Evolutionary conservation across 2,329 filamentous ascomycete species (phyloP).

Genomic region (Claviceps quebecensis): DNA sequence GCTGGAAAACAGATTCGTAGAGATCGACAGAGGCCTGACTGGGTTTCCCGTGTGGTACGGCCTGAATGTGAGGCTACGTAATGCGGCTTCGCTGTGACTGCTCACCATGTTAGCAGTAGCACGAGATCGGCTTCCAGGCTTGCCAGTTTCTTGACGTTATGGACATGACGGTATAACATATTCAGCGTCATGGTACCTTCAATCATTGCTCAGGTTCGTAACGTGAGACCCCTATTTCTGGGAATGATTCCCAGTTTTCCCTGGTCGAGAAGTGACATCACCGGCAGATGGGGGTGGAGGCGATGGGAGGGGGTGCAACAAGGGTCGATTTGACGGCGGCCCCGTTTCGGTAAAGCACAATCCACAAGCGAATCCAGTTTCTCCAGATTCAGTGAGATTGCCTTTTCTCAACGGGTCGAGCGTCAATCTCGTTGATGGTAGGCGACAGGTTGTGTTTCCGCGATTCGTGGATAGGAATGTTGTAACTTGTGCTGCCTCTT

Average conservation of each 20-base stretch:
- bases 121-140: too few relatives aligned
- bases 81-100: too few relatives aligned
- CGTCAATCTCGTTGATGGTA: neutral
- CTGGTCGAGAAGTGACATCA: conserved; percentile 2
- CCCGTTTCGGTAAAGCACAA: conserved; percentile 1
- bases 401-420: neutral
- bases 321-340: neutral
- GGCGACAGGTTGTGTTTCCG: neutral
- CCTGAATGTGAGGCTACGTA: too few relatives aligned
- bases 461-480: neutral
- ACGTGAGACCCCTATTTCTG: neutral
- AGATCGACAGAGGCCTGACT: too few relatives aligned
- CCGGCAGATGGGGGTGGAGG: neutral
- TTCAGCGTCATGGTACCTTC: too few relatives aligned
- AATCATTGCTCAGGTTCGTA: too few relatives aligned
- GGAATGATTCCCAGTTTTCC: neutral
- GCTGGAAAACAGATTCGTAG: too few relatives aligned
- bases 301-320: neutral
- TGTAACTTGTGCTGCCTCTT: neutral
- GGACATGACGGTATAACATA: too few relatives aligned
- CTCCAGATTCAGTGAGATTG: neutral
- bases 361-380: neutral
- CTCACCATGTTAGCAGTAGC: too few relatives aligned
- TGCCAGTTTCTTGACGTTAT: neutral
- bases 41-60: too few relatives aligned